Evolutionary conservation across 106 monocot species (phyloP), one percentile per base, ranked within the genome.

Genomic region (Amphibolis antarctica): DNA sequence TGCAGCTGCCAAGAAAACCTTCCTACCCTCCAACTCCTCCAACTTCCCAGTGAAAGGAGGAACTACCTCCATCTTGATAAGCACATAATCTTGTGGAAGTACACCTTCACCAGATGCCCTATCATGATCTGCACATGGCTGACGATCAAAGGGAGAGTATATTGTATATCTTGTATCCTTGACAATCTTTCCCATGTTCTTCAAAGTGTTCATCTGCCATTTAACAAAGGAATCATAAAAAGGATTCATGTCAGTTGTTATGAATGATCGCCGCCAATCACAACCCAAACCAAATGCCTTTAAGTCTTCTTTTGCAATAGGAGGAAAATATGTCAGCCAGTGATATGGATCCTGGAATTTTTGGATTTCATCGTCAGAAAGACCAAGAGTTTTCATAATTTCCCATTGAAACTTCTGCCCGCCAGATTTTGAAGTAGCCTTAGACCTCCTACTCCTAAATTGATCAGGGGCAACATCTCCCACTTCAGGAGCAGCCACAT

Each of bases 111-210:
- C 93, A 0, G 93, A 76, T 10, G 93, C 85, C 52, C 88, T 61
- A 69, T 93, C 88, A 56, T 93, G 93, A 56, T 93, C 93, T n/a
- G 93, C 93, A 76, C 93, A 93, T 30, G 93, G 93, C 61, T 88
- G 93, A 21, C 85, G 83, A 76, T 93, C 93, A 46, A 88, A 69
- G 45, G 88, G 93, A 42, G 93, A 93, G 71, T 78, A 88, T 30
- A 93, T 85, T 0, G 93, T 75, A 63, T 88, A 88, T 54, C 93
- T 80, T 73, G 70, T 65, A 58, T 88, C 93, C 67, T 88, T 93
- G 42, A 86, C 77, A 29, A 93, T 79, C 64, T 93, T 93, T 3
- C 88, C 88, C 80, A 83, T 69, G 46, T 31, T 60, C 72, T 82
- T 85, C 64, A 93, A 44, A 68, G 80, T 88, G 25, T 64, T 78